A percentile compares a stretch with the other conserved stretches of the same genome.
Evolutionary conservation across 2,329 filamentous ascomycete genomes (phyloP).

Genomic region (Colletotrichum gloeosporioides): DNA sequence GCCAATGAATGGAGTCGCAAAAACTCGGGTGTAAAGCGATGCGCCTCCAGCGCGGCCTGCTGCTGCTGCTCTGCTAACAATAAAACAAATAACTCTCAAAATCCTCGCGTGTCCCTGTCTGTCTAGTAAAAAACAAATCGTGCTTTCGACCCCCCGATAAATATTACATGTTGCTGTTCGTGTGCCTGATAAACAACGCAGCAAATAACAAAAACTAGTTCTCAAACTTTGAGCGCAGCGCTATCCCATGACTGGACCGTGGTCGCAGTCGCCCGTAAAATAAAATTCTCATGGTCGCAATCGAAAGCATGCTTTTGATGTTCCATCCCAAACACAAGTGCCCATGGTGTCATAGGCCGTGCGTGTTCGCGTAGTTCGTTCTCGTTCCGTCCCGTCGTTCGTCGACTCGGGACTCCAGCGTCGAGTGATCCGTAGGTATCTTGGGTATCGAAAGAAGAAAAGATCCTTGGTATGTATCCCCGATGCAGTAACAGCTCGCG

Average conservation of each 20-base stretch:
- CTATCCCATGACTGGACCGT: slow-evolving; percentile 7
- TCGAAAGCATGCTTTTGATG: slow-evolving; percentile 19
- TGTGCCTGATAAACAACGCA: background rate
- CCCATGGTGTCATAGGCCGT: slow-evolving; percentile 3
- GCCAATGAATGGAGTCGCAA: background rate
- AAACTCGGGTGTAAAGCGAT: background rate
- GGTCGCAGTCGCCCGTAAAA: background rate
- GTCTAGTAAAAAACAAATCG: background rate
- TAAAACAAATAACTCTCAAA: background rate
- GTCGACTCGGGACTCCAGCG: background rate
- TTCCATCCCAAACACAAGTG: slow-evolving; percentile 5
- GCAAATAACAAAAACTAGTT: background rate
- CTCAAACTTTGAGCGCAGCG: background rate
- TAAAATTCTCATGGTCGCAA: slow-evolving; percentile 2
- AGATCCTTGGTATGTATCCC: slow-evolving; percentile 20
- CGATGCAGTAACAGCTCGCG: slow-evolving; percentile 22
- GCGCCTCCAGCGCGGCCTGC: background rate
- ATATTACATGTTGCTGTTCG: background rate
- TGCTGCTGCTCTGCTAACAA: background rate
- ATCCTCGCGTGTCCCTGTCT: background rate
- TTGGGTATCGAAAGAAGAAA: slow-evolving; percentile 25
- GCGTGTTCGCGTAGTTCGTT: slow-evolving; percentile 18
- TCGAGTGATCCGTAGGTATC: slow-evolving; percentile 6
- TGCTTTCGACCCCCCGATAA: background rate
- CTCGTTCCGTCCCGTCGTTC: slow-evolving; percentile 12